phyloP scores from a whole-genome alignment of 352 stramenopile genomes.

The Pythium biforme region DNA sequence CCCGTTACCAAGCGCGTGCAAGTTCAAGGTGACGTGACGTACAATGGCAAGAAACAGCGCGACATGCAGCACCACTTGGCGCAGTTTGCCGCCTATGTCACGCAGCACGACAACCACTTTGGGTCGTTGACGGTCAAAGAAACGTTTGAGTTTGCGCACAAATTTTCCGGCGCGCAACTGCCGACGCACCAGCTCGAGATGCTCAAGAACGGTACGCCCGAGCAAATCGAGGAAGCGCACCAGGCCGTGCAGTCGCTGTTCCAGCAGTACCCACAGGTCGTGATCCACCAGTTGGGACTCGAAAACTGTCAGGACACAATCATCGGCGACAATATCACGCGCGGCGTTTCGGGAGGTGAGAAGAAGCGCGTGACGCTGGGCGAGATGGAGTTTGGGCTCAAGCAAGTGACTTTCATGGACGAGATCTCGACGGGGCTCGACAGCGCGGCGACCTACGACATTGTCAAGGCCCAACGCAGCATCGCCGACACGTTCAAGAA shows the following conservation, averaged over 20 bases:
- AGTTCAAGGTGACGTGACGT: conserved; percentile 41
- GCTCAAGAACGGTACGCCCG: conserved; percentile 26
- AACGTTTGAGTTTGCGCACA: conserved; percentile 34
- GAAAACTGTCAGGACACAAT: conserved; percentile 36
- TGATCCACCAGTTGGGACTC: conserved; percentile 37
- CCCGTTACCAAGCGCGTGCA: conserved; percentile 36
- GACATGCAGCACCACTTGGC: conserved; percentile 30
- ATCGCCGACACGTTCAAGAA: conserved; percentile 32
- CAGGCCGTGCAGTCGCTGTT: conserved; percentile 22
- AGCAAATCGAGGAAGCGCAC: conserved; percentile 17
- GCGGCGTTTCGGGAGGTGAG: conserved; percentile 75
- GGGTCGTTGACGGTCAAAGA: conserved; percentile 34
- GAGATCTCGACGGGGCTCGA: conserved; percentile 24
- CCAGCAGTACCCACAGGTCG: conserved; percentile 34
- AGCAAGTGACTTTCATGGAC: conserved; percentile 39
- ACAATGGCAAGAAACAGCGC: conserved; percentile 39
- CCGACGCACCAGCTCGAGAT: conserved; percentile 12
- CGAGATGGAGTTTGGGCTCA: conserved; percentile 75
- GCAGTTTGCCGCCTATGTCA: conserved; percentile 30
- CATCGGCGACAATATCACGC: conserved; percentile 30
- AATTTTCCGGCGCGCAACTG: conserved; percentile 20
- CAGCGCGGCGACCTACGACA: conserved; percentile 38
- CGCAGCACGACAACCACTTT: conserved; percentile 33
- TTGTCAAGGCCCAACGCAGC: conserved; percentile 29
- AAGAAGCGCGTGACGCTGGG: conserved; percentile 82